Evolutionary conservation across 2,329 filamentous ascomycete genomes (phyloP).

Genomic region (Biscogniauxia mediterranea): DNA sequence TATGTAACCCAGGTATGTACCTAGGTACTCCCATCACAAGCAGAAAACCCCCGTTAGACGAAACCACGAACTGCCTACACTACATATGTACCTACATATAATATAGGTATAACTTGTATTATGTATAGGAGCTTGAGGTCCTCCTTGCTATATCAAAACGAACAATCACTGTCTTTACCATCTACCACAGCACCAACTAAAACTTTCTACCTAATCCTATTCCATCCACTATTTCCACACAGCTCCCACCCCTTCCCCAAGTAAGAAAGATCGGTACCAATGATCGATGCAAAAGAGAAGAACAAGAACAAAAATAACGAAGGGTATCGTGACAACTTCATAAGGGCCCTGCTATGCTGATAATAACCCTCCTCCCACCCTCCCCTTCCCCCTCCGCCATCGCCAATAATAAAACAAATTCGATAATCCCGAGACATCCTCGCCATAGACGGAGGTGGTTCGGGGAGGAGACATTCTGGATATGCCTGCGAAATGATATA

Average conservation of each 20-base stretch:
- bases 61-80: too few species aligned
- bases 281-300: slow-evolving; percentile 1
- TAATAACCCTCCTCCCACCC: background rate
- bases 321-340: slow-evolving; percentile 23
- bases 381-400: background rate
- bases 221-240: background rate
- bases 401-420: background rate
- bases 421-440: background rate
- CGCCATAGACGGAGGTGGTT: background rate
- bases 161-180: too few species aligned
- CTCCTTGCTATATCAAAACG: too few species aligned
- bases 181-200: background rate
- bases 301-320: slow-evolving; percentile 11
- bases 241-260: background rate
- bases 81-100: too few species aligned
- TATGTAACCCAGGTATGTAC: background rate
- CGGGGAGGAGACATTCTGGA: background rate
- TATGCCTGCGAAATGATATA: slow-evolving; percentile 6
- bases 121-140: too few species aligned
- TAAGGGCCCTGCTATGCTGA: slow-evolving; percentile 12
- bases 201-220: background rate
- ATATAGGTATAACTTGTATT: too few species aligned
- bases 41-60: too few species aligned
- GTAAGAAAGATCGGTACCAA: background rate
- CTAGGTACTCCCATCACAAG: background rate